Evolutionary conservation across 1,284 basidiomycete genomes (phyloP).

Genomic region (Leccinum insolens): DNA sequence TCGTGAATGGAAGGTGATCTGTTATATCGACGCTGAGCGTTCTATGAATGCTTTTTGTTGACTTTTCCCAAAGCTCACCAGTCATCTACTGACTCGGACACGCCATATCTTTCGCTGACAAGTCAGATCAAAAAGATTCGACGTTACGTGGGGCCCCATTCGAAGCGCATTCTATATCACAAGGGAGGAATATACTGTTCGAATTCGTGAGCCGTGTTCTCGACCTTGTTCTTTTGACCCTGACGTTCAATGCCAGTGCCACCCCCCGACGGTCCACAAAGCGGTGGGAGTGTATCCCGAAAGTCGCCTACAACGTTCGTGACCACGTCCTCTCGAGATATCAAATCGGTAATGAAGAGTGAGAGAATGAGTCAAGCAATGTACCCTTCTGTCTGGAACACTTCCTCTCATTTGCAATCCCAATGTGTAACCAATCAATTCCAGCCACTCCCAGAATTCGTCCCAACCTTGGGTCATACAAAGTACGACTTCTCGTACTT

Average conservation of each 20-base stretch:
- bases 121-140: too few species aligned
- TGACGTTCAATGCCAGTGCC: slow-evolving; percentile 16
- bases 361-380: neutral
- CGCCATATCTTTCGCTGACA: neutral
- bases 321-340: slow-evolving; percentile 14
- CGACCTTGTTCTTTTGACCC: slow-evolving; percentile 30
- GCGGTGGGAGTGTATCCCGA: slow-evolving; percentile 22
- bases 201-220: slow-evolving; percentile 26
- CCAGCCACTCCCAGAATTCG: slow-evolving; percentile 24
- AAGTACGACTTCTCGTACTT: slow-evolving; percentile 31
- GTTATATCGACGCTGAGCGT: too few species aligned
- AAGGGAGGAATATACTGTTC: slow-evolving; percentile 27
- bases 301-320: slow-evolving; percentile 25
- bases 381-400: slow-evolving; percentile 25
- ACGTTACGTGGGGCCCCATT: too few species aligned
- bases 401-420: slow-evolving; percentile 27
- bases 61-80: too few species aligned
- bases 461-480: slow-evolving; percentile 22
- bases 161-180: too few species aligned
- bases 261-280: slow-evolving; percentile 11
- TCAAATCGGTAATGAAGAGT: neutral
- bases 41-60: too few species aligned
- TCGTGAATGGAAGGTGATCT: too few species aligned
- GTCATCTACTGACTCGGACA: slow-evolving; percentile 63
- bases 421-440: slow-evolving; percentile 26